Conservation (phyloP, 768 basidiomycete species). For the Cystobasidium ongulense region DNA sequence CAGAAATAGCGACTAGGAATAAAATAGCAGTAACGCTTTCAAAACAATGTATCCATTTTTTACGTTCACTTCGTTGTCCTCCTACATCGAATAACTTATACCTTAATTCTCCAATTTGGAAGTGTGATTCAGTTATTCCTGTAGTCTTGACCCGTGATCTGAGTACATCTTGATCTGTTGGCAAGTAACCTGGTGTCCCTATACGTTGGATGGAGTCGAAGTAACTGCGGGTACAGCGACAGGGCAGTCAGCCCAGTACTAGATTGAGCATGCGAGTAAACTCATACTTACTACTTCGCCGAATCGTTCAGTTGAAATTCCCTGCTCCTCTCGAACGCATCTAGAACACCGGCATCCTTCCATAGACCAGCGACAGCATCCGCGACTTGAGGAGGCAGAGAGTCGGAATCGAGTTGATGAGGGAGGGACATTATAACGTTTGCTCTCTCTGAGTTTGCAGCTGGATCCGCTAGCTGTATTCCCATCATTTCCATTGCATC, state of each 20-base stretch:
- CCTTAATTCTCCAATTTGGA: constrained; percentile 90
- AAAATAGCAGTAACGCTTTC: constrained; percentile 90
- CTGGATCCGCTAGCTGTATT: constrained; percentile 61
- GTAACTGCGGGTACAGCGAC: constrained; percentile 51
- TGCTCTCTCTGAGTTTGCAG: constrained; percentile 60
- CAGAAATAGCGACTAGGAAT: constrained; percentile 84
- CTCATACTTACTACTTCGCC: constrained; percentile 61
- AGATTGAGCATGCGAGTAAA: background rate
- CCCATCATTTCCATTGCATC: constrained; percentile 84
- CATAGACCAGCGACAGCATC: constrained; percentile 76
- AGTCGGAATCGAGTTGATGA: constrained; percentile 65
- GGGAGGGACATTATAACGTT: constrained; percentile 63
- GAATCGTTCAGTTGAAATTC: constrained; percentile 98
- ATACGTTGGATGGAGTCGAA: constrained; percentile 87
- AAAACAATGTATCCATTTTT: constrained; percentile 93
- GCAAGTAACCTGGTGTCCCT: constrained; percentile 65
- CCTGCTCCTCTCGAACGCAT: constrained; percentile 73
- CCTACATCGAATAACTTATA: constrained; percentile 78
- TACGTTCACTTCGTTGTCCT: constrained; percentile 77
- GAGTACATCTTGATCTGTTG: constrained; percentile 91
- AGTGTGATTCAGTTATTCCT: constrained; percentile 93
- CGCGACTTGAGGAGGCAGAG: constrained; percentile 63
- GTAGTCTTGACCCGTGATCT: constrained; percentile 93
- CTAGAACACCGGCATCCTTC: constrained; percentile 63
- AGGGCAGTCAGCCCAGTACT: background rate